Base-by-base conservation (phyloP, 768 basidiomycete genomes). In the Candolleomyces eurysporus region DNA sequence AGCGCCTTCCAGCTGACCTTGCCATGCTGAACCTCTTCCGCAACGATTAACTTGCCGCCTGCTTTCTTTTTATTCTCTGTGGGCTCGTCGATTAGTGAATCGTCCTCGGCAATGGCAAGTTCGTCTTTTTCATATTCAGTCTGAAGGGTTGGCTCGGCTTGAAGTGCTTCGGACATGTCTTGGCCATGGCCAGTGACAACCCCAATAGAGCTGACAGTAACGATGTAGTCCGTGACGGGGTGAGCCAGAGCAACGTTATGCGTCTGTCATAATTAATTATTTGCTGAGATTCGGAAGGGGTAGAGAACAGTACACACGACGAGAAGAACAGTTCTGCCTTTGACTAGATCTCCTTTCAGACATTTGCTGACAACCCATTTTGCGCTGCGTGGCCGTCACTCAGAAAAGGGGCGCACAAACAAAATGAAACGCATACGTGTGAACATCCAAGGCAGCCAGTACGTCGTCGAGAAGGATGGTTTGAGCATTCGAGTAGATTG, bases 291-390 rank as follows among this genome's bases (percentile, higher is more conserved):
- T 57, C 31, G 22, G 42, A 42, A 51, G 2, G 8, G 31, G 49
- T 19, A 5, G 31, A 11, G 48, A 31, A 13, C 58, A 36, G 10
- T 48, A 72, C 80, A 57, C 63, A 85, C 85, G 50, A 97, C 95
- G 22, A 98, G 81, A 49, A 98, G 80, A 55, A 96, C 76, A 0
- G 96, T 97, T 52, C 95, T 82, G n/a, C 85, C 87, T n/a, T 76
- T 73, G 70, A 94, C 80, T 46, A 97, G 76, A 53, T 90, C 87
- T 7, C 96, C 94, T 64, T 82, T 80, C 22, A 98, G 78, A 67
- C 93, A 95, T 58, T 92, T 79, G 21, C 85, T 78, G 67, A 89
- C 90, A 49, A 98, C 83, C 74, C 92, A 90, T 64, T 89, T 86
- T 0, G 94, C 90, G 0, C 92, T 95, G 65, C 89, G 87, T 0